Conservation (phyloP, 305 asterid genomes). For the Solanum aculeatissimum region DNA sequence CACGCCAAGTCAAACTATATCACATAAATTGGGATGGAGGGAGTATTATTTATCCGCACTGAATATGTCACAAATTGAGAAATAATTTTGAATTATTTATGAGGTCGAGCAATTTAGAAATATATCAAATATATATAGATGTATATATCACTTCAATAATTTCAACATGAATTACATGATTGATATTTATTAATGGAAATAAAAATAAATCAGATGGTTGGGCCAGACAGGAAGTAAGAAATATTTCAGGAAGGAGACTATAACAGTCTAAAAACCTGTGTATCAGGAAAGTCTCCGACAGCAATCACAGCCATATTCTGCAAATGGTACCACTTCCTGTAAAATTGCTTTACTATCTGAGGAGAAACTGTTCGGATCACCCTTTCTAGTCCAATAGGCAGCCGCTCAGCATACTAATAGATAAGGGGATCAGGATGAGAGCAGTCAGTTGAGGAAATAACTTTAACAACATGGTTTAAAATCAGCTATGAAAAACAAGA, state of each 20-base stretch:
- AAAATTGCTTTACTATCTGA: conserved; percentile 63
- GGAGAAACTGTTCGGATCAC: conserved; percentile 81
- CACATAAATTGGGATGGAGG: too few relatives aligned
- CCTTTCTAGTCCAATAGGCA: conserved; percentile 87
- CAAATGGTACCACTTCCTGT: conserved; percentile 79
- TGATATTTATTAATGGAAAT: not conserved
- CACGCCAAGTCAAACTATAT: too few relatives aligned
- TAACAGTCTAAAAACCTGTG: conserved; percentile 38
- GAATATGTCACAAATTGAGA: not conserved
- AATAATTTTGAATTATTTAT: not conserved
- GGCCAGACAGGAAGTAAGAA: not conserved
- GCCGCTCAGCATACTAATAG: conserved; percentile 83
- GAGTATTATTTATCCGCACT: not conserved
- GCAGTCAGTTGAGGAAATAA: not conserved
- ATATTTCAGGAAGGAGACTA: not conserved
- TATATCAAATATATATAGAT: not conserved
- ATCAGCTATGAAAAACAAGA: not conserved
- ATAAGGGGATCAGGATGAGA: conserved; percentile 6
- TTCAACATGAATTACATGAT: not conserved
- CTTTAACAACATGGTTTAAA: not conserved
- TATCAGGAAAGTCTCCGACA: conserved; percentile 88
- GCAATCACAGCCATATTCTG: conserved; percentile 94
- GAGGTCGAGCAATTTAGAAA: not conserved
- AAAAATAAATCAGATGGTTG: not conserved
- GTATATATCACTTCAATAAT: not conserved